Conservation (phyloP, 2,329 filamentous ascomycete species). For the Aspergillus sp. region DNA sequence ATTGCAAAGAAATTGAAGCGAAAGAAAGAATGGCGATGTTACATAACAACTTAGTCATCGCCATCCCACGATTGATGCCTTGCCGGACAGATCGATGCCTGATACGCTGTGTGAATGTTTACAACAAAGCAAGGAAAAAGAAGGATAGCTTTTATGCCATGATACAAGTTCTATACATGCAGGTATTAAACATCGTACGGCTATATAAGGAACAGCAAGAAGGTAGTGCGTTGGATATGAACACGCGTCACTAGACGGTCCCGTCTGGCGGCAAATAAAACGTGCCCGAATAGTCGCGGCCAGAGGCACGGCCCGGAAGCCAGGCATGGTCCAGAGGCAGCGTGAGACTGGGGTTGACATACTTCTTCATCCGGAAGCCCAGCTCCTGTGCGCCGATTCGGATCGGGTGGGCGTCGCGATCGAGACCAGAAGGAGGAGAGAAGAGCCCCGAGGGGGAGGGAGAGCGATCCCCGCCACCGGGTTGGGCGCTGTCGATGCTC, state of each 20-base stretch:
- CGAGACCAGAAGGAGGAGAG: conserved; percentile 34
- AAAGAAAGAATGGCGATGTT: too few species aligned
- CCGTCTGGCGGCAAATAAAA: conserved; percentile 9
- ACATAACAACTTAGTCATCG: too few species aligned
- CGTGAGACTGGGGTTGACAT: conserved; percentile 39
- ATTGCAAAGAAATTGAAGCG: too few species aligned
- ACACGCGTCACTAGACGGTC: conserved; percentile 3
- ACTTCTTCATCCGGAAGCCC: conserved; percentile 33
- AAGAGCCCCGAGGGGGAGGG: conserved; percentile 29
- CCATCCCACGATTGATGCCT: too few species aligned
- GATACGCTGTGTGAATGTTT: too few species aligned
- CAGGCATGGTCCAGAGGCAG: conserved; percentile 36
- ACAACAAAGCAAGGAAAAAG: too few species aligned
- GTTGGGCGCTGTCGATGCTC: conserved; percentile 61
- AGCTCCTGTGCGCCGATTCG: conserved; percentile 32
- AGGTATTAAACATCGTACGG: too few species aligned
- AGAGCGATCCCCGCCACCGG: conserved; percentile 31
- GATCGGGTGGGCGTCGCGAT: conserved; percentile 35
- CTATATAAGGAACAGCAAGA: too few species aligned
- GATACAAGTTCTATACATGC: too few species aligned
- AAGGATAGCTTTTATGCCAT: too few species aligned
- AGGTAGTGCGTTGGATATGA: too few species aligned
- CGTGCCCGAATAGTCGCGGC: conserved; percentile 11
- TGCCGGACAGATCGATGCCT: too few species aligned
- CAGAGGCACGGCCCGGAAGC: conserved; percentile 25